phyloP scores from a whole-genome alignment of 192 early-diverging fungal genomes.

The Coemansia interrupta region DNA sequence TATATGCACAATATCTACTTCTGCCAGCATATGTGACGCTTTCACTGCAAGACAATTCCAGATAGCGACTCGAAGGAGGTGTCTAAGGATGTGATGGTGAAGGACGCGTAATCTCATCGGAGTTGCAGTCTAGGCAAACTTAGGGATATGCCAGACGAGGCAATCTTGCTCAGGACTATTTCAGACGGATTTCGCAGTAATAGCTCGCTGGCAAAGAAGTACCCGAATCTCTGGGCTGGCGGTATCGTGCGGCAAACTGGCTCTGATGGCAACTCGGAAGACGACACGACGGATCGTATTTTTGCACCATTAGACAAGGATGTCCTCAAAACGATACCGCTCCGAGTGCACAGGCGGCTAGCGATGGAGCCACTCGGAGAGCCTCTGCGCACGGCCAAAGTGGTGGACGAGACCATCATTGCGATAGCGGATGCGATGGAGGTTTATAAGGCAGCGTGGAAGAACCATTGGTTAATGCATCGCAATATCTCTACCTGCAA shows the following conservation, averaged over 20 bases:
- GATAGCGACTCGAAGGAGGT: neutral
- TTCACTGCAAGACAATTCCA: neutral
- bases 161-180: neutral
- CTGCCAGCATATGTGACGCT: neutral
- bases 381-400: neutral
- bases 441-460: neutral
- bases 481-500: neutral
- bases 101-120: neutral
- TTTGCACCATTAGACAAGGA: neutral
- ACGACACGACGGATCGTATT: neutral
- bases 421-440: conserved; percentile 2
- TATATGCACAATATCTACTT: neutral
- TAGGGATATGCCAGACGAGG: neutral
- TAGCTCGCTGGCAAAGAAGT: neutral
- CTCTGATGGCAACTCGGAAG: neutral
- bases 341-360: neutral
- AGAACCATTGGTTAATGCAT: neutral
- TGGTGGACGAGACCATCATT: neutral
- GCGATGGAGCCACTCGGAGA: conserved; percentile 1
- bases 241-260: neutral
- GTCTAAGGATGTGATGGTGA: neutral
- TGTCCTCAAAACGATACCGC: neutral
- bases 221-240: neutral
- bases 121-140: neutral
- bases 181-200: neutral